Evolutionary conservation across 2,329 filamentous ascomycete genomes (phyloP).

Genomic region (Fonsecaea multimorphosa): DNA sequence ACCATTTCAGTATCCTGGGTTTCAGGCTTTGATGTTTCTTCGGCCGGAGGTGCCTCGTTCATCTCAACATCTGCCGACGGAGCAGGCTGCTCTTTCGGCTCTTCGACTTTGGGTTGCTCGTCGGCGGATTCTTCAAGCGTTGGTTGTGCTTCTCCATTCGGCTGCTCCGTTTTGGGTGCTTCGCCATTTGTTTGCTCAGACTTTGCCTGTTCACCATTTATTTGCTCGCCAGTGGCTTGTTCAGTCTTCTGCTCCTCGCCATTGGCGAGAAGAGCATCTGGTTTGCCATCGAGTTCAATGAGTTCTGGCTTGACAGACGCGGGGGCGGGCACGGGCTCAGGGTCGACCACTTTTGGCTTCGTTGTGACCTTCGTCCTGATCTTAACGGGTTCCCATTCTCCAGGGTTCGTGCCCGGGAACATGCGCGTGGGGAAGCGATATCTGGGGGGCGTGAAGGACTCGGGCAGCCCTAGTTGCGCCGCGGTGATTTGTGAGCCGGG

Average conservation of each 20-base stretch:
- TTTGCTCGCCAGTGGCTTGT: conserved; percentile 6
- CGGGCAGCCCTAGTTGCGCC: conserved; percentile 86
- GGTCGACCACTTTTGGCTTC: conserved; percentile 39
- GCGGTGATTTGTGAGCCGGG: conserved; percentile 85
- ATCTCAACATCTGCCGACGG: conserved; percentile 50
- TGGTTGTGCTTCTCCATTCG: conserved; percentile 10
- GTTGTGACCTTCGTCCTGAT: conserved; percentile 62
- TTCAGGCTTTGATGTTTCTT: conserved; percentile 34
- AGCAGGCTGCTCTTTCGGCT: conserved; percentile 46
- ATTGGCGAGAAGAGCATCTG: not conserved
- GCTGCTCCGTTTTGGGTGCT: conserved; percentile 33
- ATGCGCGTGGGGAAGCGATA: conserved; percentile 89
- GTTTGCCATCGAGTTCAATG: conserved; percentile 8
- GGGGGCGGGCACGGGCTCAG: conserved; percentile 13
- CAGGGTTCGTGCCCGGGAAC: conserved; percentile 79
- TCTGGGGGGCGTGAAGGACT: conserved; percentile 88
- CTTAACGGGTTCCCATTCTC: conserved; percentile 81
- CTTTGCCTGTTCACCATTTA: conserved; percentile 21
- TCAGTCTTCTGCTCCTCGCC: conserved; percentile 15
- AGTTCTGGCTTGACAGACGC: conserved; percentile 2
- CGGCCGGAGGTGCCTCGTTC: conserved; percentile 49
- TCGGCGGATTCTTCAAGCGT: conserved; percentile 15
- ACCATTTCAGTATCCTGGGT: conserved; percentile 9
- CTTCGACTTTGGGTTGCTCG: conserved; percentile 43
- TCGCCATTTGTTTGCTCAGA: conserved; percentile 51